These are phyloP conservation scores for Curvularia spicifera DNA, from an alignment of 2,329 filamentous ascomycete genomes.

Conservation along the genomic window DNA sequence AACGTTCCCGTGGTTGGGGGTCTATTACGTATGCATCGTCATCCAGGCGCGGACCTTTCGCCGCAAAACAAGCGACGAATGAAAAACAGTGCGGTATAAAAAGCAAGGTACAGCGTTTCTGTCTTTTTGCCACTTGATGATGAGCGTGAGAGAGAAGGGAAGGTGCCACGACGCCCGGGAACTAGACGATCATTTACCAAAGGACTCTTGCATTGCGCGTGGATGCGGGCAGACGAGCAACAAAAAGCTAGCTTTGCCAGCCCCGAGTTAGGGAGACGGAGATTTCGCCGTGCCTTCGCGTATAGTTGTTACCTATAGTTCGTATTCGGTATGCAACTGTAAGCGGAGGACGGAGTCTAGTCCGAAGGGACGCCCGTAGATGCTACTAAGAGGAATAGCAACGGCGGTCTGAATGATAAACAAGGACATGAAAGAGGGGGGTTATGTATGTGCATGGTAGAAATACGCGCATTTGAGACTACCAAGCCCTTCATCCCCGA, in stretches of 20 bases:
- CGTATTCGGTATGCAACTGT: not conserved
- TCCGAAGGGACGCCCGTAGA: not conserved
- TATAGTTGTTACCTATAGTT: not conserved
- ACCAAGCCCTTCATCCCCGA: not conserved
- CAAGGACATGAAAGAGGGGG: not conserved
- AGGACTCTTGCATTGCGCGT: not conserved
- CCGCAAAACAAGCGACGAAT: not conserved
- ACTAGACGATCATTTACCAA: not conserved
- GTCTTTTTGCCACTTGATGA: not conserved
- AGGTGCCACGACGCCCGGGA: not conserved
- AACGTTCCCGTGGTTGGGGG: not conserved
- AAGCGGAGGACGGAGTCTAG: not conserved
- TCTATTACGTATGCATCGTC: not conserved
- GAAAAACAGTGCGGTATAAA: not conserved
- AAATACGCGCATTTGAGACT: not conserved
- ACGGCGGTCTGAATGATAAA: not conserved
- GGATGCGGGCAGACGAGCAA: not conserved
- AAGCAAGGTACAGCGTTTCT: not conserved
- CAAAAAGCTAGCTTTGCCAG: not conserved
- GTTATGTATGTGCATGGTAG: not conserved
- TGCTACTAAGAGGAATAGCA: not conserved
- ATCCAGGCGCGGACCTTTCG: not conserved
- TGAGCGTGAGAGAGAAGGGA: no score
- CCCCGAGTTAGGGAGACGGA: slow-evolving; percentile 1
- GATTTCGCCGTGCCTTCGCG: not conserved